phyloP scores from a whole-genome alignment of 2,329 filamentous ascomycete genomes.

The Pseudogymnoascus sp. region DNA sequence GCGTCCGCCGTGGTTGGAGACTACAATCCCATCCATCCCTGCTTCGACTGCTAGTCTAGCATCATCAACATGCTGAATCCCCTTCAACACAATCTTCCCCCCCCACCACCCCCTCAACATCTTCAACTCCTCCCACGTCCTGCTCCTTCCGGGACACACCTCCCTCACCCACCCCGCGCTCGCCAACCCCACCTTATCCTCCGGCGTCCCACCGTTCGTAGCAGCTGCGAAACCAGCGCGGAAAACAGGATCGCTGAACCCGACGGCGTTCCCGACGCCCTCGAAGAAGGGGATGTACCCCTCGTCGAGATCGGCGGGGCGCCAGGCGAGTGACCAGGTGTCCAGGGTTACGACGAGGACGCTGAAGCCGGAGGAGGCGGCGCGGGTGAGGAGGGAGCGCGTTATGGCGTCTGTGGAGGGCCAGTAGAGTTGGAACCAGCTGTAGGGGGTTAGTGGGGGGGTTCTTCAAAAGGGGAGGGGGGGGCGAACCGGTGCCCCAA shows the following conservation, averaged over 20 bases:
- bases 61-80: constrained; percentile 45
- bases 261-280: constrained; percentile 51
- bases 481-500: constrained; percentile 32
- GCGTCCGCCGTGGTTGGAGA: constrained; percentile 50
- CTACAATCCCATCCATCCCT: constrained; percentile 44
- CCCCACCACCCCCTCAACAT: constrained; percentile 52
- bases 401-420: constrained; percentile 59
- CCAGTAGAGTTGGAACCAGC: constrained; percentile 75
- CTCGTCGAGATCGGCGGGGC: constrained; percentile 58
- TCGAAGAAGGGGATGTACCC: constrained; percentile 53
- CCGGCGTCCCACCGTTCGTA: constrained; percentile 37
- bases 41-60: constrained; percentile 37
- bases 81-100: constrained; percentile 56
- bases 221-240: constrained; percentile 44
- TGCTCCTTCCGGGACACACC: constrained; percentile 44
- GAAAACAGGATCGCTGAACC: constrained; percentile 62
- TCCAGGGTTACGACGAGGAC: constrained; percentile 67
- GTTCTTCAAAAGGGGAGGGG: not conserved
- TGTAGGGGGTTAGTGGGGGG: constrained; percentile 21
- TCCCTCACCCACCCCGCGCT: constrained; percentile 44
- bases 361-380: constrained; percentile 52
- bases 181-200: constrained; percentile 40
- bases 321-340: constrained; percentile 61
- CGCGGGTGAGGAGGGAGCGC: constrained; percentile 51
- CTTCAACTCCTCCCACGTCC: constrained; percentile 55